phyloP scores from a whole-genome alignment of 73 alveolate genomes.

The Paramecium octaurelia region DNA sequence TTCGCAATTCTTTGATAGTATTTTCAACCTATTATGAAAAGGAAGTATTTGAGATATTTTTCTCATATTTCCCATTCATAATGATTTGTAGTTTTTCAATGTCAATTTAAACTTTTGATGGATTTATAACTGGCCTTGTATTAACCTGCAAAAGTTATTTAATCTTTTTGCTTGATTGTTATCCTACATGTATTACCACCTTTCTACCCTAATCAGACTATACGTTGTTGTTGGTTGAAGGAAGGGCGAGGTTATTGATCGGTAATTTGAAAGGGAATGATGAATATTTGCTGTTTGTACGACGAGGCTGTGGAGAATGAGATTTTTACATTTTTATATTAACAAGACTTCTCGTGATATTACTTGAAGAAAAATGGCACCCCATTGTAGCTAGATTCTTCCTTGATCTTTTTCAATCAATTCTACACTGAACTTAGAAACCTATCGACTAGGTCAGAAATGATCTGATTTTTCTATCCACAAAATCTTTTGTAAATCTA shows the following conservation, averaged over 20 bases:
- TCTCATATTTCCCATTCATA: neutral
- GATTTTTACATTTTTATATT: conserved; percentile 4
- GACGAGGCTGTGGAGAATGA: conserved; percentile 1
- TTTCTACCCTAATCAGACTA: conserved; percentile 13
- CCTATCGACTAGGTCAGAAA: neutral
- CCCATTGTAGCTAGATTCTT: neutral
- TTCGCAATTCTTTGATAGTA: neutral
- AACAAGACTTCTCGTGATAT: neutral
- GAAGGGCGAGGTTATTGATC: neutral
- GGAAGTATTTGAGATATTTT: neutral
- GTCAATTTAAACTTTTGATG: neutral
- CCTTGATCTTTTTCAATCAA: neutral
- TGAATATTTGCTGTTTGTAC: neutral
- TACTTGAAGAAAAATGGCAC: neutral
- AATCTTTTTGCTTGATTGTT: neutral
- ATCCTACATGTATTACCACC: neutral
- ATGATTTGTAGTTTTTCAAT: neutral
- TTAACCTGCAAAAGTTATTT: neutral
- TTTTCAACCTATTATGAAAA: neutral
- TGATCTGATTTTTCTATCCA: neutral
- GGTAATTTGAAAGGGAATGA: neutral
- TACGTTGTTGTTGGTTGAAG: neutral
- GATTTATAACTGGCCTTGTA: neutral
- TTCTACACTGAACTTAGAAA: neutral
- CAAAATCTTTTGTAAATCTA: neutral